phyloP scores from a whole-genome alignment of 306 rosid species.

The Lathyrus tuberosus region DNA sequence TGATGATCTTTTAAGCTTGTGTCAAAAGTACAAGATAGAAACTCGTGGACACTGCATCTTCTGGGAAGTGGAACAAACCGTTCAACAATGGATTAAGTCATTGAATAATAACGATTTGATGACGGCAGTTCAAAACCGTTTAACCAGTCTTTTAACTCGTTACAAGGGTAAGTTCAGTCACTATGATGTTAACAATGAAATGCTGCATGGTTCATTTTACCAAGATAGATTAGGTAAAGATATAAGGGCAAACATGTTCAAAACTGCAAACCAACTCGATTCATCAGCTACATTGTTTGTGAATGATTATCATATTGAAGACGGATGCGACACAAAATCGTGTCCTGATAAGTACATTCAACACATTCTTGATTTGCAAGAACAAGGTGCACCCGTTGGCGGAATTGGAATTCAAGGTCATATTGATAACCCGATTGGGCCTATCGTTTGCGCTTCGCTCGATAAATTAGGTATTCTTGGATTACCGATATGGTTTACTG shows the following conservation, averaged over 20 bases:
- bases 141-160: conserved; percentile 66
- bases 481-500: conserved; percentile 88
- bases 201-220: conserved; percentile 88
- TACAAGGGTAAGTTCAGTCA: conserved; percentile 86
- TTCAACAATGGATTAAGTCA: conserved; percentile 75
- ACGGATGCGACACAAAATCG: conserved; percentile 77
- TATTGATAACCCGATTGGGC: conserved; percentile 82
- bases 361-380: conserved; percentile 77
- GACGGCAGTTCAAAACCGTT: conserved; percentile 76
- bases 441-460: conserved; percentile 67
- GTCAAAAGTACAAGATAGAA: conserved; percentile 63
- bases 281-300: conserved; percentile 71
- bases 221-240: conserved; percentile 81
- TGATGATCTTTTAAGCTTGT: conserved; percentile 70
- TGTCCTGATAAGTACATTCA: conserved; percentile 76
- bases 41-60: conserved; percentile 92
- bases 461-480: conserved; percentile 88
- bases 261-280: conserved; percentile 75
- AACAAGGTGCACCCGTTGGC: conserved; percentile 85
- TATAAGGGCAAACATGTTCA: conserved; percentile 84
- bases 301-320: conserved; percentile 90
- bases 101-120: conserved; percentile 64
- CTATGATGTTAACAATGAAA: conserved; percentile 92
- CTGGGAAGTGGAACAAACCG: conserved; percentile 80
- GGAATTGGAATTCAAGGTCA: conserved; percentile 95